Percentiles rank a stretch among this genome's conserved stretches.
phyloP scores from a whole-genome alignment of 306 rosid genomes.

The Vigna unguiculata region DNA sequence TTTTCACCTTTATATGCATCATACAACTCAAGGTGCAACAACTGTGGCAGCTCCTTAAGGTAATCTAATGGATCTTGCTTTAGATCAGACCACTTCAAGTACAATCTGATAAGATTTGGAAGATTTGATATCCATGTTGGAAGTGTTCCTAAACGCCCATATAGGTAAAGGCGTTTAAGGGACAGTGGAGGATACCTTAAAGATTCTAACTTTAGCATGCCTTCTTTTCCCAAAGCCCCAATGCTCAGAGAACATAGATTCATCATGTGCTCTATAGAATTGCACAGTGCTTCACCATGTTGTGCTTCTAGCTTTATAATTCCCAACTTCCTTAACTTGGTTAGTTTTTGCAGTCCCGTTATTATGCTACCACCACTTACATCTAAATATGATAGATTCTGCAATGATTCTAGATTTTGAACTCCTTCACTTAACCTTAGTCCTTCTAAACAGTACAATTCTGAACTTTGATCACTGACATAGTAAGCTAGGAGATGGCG shows the following conservation, averaged over 20 bases:
- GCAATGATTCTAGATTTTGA: background rate
- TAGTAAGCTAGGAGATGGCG: conserved; percentile 6
- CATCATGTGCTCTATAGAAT: background rate
- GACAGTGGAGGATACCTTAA: background rate
- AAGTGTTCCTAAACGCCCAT: background rate
- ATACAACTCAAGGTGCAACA: background rate
- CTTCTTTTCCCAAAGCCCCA: background rate
- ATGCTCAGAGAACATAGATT: background rate
- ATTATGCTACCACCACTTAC: background rate
- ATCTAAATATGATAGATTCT: background rate
- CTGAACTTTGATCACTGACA: background rate
- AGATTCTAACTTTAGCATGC: background rate
- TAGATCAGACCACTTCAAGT: conserved; percentile 4
- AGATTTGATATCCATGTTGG: background rate
- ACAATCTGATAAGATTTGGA: background rate
- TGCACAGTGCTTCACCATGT: background rate
- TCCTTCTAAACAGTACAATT: background rate
- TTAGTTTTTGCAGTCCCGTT: background rate
- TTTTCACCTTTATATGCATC: background rate
- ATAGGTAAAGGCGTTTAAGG: background rate
- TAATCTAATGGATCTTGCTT: background rate
- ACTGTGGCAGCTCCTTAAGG: background rate
- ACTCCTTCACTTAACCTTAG: background rate
- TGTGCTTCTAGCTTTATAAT: background rate
- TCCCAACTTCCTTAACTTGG: background rate